Evolutionary conservation across 2,329 filamentous ascomycete species (phyloP), one percentile per base, ranked within the genome.

Genomic region (Fusarium verrucosum): DNA sequence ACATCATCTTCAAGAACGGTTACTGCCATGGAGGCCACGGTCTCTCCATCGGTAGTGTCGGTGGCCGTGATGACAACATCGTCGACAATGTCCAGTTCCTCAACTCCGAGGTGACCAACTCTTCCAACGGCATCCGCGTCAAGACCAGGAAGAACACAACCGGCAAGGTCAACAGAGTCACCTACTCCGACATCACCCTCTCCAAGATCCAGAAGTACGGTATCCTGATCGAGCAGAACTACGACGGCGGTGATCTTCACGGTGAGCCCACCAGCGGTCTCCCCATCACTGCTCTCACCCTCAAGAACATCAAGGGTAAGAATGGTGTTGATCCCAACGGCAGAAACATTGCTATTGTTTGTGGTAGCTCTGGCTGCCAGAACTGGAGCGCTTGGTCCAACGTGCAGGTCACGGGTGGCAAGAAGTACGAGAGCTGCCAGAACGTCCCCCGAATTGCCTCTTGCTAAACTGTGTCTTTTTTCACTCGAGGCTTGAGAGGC

Each of bases 381-480:
- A 73, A 78, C 72, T 88, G 84, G 82, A 81, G 78, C 14, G 82
- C 78, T 13, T 87, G 83, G 82, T 76, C 70, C n/a, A 78, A 75
- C 41, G 79, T 83, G 42, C 69, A 63, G 25, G 76, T 87, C 38
- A 82, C 81, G 19, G 85, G 85, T 37, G 85, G 85, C 40, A 78
- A 81, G 69, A 79, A 62, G 49, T 74, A 72, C 17, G 55, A 52
- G 19, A 69, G 64, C 50, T 75, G 73, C 72, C 37, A 69, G 58
- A 71, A 70, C 26, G 65, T 75, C n/a, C 73, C 73, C 9, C 61
- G 66, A n/a, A 61, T 68, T 6, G 63, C 63, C n/a, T 64, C 63
- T 16, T 66, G 63, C 42, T 66, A 61, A 40, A 37, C 11, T 11
- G 0, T 7, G 6, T 19, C 8, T 9, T 10, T 9, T 30, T 17